Conservation (phyloP, 495 filamentous ascomycete genomes). For the Tuber umbilicatum region DNA sequence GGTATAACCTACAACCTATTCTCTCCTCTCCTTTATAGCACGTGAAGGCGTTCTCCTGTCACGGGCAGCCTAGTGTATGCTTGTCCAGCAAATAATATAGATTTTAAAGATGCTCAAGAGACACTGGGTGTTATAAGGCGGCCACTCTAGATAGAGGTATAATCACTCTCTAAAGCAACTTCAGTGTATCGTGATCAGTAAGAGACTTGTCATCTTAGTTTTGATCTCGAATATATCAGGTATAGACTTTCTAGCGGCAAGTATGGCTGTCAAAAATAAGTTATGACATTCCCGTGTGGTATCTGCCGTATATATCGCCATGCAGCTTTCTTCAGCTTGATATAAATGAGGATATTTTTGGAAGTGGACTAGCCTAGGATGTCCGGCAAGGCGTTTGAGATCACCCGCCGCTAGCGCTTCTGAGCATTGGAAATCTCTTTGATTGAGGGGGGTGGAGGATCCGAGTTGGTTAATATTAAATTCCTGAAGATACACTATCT, state of each 20-base stretch:
- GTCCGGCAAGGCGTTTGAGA: no score
- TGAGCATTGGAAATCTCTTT: background rate
- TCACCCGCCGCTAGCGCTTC: background rate
- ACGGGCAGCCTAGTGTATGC: background rate
- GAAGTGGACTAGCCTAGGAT: no score
- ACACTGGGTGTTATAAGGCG: background rate
- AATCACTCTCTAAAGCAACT: background rate
- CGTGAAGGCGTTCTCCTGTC: background rate
- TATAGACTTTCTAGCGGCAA: no score
- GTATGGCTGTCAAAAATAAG: no score
- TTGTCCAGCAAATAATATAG: background rate
- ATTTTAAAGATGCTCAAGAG: background rate
- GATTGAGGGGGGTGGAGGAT: background rate
- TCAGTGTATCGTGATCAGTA: background rate
- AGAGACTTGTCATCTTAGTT: background rate
- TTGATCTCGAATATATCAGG: no score
- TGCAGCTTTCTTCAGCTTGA: no score
- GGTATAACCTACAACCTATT: background rate
- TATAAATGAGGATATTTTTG: no score
- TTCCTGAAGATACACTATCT: no score
- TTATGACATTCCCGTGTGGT: no score
- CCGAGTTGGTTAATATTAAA: background rate
- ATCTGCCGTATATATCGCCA: no score
- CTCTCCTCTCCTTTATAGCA: background rate
- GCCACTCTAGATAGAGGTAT: background rate